Conservation (phyloP, 2,329 filamentous ascomycete genomes). For the Pyrenochaeta sp. region DNA sequence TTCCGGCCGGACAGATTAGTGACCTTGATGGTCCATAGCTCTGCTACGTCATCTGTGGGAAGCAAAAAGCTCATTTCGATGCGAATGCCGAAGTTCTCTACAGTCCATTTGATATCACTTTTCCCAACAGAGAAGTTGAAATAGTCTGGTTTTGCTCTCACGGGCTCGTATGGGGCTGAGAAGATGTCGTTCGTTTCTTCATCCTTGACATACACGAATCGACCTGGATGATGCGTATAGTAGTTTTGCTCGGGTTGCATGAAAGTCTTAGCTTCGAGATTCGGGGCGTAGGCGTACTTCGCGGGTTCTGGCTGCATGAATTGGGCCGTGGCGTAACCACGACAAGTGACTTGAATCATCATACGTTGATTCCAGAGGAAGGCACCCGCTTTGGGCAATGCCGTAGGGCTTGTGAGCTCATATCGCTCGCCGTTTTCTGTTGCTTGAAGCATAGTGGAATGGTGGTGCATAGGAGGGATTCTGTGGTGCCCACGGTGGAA, state of each 20-base stretch:
- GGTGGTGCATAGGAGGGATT: constrained; percentile 10
- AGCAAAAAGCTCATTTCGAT: constrained; percentile 62
- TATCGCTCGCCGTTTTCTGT: constrained; percentile 62
- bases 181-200: constrained; percentile 60
- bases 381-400: constrained; percentile 62
- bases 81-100: constrained; percentile 59
- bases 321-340: constrained; percentile 65
- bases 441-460: constrained; percentile 42
- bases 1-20: constrained; percentile 57
- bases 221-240: constrained; percentile 65
- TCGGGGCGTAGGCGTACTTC: constrained; percentile 67
- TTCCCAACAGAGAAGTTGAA: constrained; percentile 64
- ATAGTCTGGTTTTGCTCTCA: constrained; percentile 56
- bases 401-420: constrained; percentile 63
- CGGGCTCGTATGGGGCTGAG: constrained; percentile 65
- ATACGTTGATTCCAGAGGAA: constrained; percentile 68
- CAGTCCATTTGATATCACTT: constrained; percentile 63
- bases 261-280: constrained; percentile 65
- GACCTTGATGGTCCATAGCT: constrained; percentile 63
- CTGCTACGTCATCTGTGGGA: constrained; percentile 62
- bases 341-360: constrained; percentile 68
- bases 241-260: constrained; percentile 69
- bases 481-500: constrained; percentile 13
- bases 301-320: constrained; percentile 69
- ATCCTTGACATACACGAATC: constrained; percentile 67